These are phyloP conservation scores for Mycena albidolilacea DNA, from an alignment of 768 basidiomycete genomes.

Conservation along the genomic window DNA sequence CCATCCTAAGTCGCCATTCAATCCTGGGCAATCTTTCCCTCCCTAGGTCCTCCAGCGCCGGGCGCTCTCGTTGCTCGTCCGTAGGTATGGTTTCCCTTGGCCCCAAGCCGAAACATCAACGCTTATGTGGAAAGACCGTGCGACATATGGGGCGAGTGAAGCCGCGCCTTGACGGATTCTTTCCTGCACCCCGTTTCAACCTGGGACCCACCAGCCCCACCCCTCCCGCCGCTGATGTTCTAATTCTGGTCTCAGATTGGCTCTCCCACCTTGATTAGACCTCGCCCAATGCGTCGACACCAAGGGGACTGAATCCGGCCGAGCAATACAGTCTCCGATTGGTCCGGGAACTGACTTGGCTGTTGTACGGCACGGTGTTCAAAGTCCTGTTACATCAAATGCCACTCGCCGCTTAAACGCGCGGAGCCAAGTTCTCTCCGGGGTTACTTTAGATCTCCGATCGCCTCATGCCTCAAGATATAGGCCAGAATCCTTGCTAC, in stretches of 20 bases:
- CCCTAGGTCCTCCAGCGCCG: not conserved
- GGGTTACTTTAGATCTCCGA: conserved; percentile 23
- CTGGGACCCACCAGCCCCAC: not conserved
- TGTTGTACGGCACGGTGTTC: conserved; percentile 19
- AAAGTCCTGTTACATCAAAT: conserved; percentile 10
- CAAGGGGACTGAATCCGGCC: not conserved
- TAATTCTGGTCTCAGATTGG: not conserved
- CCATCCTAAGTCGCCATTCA: not conserved
- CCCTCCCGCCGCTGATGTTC: not conserved
- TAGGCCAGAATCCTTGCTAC: not conserved
- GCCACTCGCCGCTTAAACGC: conserved; percentile 9
- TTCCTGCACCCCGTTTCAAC: not conserved
- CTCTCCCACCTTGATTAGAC: not conserved
- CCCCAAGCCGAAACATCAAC: not conserved
- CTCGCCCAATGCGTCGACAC: not conserved
- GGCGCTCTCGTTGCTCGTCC: not conserved
- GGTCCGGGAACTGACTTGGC: conserved; percentile 12
- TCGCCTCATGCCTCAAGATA: conserved; percentile 19
- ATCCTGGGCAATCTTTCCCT: not conserved
- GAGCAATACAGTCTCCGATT: conserved; percentile 1
- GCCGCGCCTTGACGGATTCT: not conserved
- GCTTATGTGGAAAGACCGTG: not conserved
- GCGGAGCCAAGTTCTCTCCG: not conserved
- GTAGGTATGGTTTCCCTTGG: not conserved
- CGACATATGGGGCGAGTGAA: not conserved